Base-by-base conservation (phyloP, 176 grass and related monocot genomes). In the Hyparrhenia diplandra region DNA sequence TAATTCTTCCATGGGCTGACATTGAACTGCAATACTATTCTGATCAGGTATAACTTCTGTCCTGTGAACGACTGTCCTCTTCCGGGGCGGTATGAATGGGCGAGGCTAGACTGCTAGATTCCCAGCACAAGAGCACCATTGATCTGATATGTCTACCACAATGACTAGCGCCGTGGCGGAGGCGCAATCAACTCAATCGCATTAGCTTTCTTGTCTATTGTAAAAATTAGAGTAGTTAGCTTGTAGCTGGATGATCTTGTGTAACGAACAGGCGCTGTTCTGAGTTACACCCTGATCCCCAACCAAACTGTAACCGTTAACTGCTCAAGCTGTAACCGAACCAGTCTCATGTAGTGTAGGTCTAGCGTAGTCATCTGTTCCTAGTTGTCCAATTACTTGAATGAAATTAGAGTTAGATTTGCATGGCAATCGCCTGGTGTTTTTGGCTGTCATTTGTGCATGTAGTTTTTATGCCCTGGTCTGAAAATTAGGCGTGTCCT, bases 31-130 rank as follows among this genome's bases (percentile, higher is more conserved):
- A 52, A 52, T 36, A 18, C 13, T 68, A 28, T 67, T 74, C 13
- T 65, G 20, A 59, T 32, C 89, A 94, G 92, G 88, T 94, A 94
- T 28, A 91, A 94, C 75, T 94, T 91, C 55, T 90, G 89, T 24
- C 89, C 89, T 6, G 86, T 80, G 61, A 84, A 78, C 8, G 92
- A 67, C 10, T 80, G 75, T 23, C 88, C 92, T 7, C 83, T 91
- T 10, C 88, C 88, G 1, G 92, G 92, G 5, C 88, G 82, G 29
- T 94, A 91, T 6, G 88, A 91, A n/a, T 94, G 92, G 92, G 12
- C 74, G 68, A 86, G 69, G 78, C 75, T 90, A 71, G 86, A 89
- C 86, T 84, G 71, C 85, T 93, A 82, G 69, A 23, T 55, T 42
- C 68, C 72, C 43, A 51, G 42, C 17, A 34, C 40, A 36, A 31